Percentiles rank a stretch among this genome's conserved stretches.
Conservation (phyloP, 2,329 filamentous ascomycete species). For the Emmonsiellopsis sp. region DNA sequence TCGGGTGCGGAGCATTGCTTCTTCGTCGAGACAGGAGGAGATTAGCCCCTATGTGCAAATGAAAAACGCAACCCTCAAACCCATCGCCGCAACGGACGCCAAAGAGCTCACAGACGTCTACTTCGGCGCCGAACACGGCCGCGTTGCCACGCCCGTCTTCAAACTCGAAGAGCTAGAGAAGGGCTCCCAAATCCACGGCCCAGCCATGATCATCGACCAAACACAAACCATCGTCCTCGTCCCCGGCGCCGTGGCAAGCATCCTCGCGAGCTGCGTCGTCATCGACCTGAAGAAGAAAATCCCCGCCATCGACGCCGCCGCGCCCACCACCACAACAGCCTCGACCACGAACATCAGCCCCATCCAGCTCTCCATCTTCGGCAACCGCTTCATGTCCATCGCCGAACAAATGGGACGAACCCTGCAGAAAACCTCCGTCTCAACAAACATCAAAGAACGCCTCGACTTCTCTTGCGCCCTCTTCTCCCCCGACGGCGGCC, state of each 20-base stretch:
- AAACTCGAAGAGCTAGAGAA: conserved; percentile 26
- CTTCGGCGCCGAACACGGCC: conserved; percentile 24
- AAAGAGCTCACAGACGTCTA: conserved; percentile 26
- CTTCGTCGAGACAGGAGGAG: conserved; percentile 49
- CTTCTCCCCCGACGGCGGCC: conserved; percentile 64
- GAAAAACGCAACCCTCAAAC: conserved; percentile 32
- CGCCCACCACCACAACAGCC: conserved; percentile 11
- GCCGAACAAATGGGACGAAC: conserved; percentile 52
- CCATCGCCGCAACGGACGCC: conserved; percentile 53
- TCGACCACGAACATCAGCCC: conserved; percentile 43
- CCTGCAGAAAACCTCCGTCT: conserved; percentile 47
- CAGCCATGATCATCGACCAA: conserved; percentile 68
- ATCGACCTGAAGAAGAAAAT: conserved; percentile 60
- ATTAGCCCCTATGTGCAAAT: conserved; percentile 61
- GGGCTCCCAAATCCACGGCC: conserved; percentile 43
- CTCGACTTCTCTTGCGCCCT: conserved; percentile 77
- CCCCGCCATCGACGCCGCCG: conserved; percentile 11
- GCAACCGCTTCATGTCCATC: conserved; percentile 51
- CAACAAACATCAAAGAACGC: conserved; percentile 72
- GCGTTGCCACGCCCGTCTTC: conserved; percentile 29
- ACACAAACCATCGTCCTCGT: conserved; percentile 83
- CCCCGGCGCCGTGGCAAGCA: conserved; percentile 63
- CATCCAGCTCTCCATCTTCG: conserved; percentile 47
- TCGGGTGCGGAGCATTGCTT: conserved; percentile 75
- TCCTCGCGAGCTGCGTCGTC: conserved; percentile 80